A percentile compares a stretch with the other conserved stretches of the same genome.
Evolutionary conservation across 2,329 filamentous ascomycete species (phyloP).

Genomic region (Calycina marina): DNA sequence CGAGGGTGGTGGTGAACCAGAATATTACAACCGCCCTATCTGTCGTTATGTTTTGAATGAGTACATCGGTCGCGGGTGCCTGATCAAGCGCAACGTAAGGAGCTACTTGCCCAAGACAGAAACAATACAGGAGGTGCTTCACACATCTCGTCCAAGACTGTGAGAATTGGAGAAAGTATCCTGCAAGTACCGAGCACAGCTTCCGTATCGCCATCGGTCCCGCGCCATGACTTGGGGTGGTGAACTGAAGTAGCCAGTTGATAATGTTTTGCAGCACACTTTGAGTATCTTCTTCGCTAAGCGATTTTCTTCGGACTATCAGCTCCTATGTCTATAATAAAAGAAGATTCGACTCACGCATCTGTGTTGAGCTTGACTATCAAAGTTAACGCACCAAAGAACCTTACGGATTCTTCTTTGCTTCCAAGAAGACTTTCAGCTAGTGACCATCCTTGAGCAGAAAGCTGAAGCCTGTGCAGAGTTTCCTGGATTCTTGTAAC

Average conservation of each 20-base stretch:
- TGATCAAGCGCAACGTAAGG: slow-evolving; percentile 33
- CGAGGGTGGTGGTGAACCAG: slow-evolving; percentile 49
- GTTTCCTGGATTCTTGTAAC: slow-evolving; percentile 50
- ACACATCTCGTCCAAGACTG: slow-evolving; percentile 52
- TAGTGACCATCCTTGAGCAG: slow-evolving; percentile 71
- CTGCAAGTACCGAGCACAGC: slow-evolving; percentile 61
- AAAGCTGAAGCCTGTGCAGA: slow-evolving; percentile 65
- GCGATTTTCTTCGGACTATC: slow-evolving; percentile 26
- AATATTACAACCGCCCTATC: slow-evolving; percentile 41
- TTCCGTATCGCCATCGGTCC: slow-evolving; percentile 54
- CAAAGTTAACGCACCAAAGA: slow-evolving; percentile 85
- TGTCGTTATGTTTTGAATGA: slow-evolving; percentile 32
- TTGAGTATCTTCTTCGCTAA: slow-evolving; percentile 41
- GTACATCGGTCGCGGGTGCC: slow-evolving; percentile 27
- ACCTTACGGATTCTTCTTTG: slow-evolving; percentile 62
- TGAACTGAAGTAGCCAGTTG: slow-evolving; percentile 44
- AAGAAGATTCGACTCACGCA: slow-evolving; percentile 36
- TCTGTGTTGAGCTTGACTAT: slow-evolving; percentile 93
- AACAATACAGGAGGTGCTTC: slow-evolving; percentile 45
- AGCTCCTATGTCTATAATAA: neutral
- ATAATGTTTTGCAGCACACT: slow-evolving; percentile 46
- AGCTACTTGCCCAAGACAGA: slow-evolving; percentile 32
- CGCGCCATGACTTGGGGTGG: slow-evolving; percentile 35
- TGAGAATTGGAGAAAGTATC: slow-evolving; percentile 60
- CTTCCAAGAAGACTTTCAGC: slow-evolving; percentile 61